phyloP scores from a whole-genome alignment of 257 asterid genomes.

The Verbena officinalis region DNA sequence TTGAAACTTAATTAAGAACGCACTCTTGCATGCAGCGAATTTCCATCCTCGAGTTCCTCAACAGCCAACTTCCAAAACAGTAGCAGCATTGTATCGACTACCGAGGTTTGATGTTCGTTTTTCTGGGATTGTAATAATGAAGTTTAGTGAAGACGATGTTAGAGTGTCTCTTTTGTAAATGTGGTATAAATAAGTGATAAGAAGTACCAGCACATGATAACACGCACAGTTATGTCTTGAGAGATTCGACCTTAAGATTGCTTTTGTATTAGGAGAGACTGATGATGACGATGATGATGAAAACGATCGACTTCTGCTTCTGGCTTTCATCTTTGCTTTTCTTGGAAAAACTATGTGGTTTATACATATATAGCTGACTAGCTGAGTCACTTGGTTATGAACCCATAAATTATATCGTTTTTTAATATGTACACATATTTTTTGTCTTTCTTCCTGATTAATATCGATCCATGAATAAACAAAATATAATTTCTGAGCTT shows the following conservation, averaged over 20 bases:
- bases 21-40: conserved; percentile 60
- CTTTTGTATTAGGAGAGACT: background rate
- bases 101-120: background rate
- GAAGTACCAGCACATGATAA: background rate
- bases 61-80: conserved; percentile 52
- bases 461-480: too few species aligned
- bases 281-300: background rate
- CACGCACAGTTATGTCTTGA: background rate
- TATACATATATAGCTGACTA: too few species aligned
- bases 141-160: background rate
- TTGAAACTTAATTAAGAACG: conserved; percentile 18
- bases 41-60: conserved; percentile 77
- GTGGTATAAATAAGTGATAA: background rate
- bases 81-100: too few species aligned
- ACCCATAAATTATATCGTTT: too few species aligned
- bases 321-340: background rate
- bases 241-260: background rate
- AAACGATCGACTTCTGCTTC: background rate
- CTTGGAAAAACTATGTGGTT: background rate
- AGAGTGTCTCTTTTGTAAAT: background rate
- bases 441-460: too few species aligned
- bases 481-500: conserved; percentile 17
- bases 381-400: too few species aligned
- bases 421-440: too few species aligned
- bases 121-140: background rate